These are phyloP conservation scores for Xylariaceae sp. DNA, from an alignment of 2,329 filamentous ascomycete species.

Conservation along the genomic window DNA sequence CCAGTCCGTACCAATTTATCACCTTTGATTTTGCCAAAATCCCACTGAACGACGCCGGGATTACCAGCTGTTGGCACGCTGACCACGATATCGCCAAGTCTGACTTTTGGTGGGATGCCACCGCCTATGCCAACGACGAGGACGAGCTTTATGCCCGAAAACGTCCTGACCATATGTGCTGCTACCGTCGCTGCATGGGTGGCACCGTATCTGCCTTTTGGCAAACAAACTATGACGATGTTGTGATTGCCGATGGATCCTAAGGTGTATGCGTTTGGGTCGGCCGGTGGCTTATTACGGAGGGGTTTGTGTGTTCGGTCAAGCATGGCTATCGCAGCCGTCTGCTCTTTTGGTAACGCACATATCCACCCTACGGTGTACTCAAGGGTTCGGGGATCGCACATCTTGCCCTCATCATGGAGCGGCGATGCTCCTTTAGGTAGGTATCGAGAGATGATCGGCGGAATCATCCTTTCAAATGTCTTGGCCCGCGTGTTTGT, in stretches of 20 bases:
- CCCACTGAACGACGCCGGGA: conserved; percentile 5
- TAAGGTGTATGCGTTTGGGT: conserved; percentile 7
- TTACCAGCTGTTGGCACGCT: not conserved
- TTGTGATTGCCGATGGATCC: conserved; percentile 9
- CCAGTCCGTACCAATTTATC: conserved; percentile 1
- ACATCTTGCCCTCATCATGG: not conserved
- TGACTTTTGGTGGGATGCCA: conserved; percentile 5
- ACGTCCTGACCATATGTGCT: conserved; percentile 6
- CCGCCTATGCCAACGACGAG: conserved; percentile 8
- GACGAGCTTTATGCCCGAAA: conserved; percentile 9
- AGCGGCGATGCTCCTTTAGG: not conserved
- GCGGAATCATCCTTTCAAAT: not conserved
- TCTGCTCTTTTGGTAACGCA: conserved; percentile 7
- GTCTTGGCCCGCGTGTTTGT: no score
- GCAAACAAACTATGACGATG: conserved; percentile 5
- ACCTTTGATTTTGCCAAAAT: conserved; percentile 2
- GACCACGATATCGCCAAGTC: conserved; percentile 10
- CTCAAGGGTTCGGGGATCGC: not conserved
- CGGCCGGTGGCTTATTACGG: conserved; percentile 2
- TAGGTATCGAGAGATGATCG: not conserved
- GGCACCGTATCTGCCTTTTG: conserved; percentile 5
- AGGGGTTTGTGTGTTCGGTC: conserved; percentile 5
- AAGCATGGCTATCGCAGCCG: conserved; percentile 5
- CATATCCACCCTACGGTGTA: conserved; percentile 12
- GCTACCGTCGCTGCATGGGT: conserved; percentile 7